Percentiles rank a stretch among this genome's conserved stretches.
Conservation (phyloP, 2,329 filamentous ascomycete species). For the Ophiostoma sp. region DNA sequence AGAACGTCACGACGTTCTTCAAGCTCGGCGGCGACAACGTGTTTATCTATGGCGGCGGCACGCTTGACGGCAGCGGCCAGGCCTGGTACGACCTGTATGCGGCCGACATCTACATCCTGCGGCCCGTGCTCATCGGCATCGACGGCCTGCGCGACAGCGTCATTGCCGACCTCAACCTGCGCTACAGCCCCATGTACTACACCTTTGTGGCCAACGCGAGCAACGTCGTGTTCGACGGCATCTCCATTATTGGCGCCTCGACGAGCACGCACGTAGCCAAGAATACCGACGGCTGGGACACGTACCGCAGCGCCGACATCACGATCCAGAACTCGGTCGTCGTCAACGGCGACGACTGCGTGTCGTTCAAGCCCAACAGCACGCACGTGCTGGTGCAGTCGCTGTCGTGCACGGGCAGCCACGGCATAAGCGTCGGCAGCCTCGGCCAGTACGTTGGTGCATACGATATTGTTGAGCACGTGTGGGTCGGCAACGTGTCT, state of each 20-base stretch:
- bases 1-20: conserved; percentile 63
- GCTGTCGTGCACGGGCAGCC: conserved; percentile 55
- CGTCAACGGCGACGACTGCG: conserved; percentile 61
- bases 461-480: conserved; percentile 54
- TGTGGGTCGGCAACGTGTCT: conserved; percentile 45
- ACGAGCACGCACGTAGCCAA: conserved; percentile 49
- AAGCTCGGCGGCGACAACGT: conserved; percentile 61
- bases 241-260: conserved; percentile 53
- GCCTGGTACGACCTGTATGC: conserved; percentile 61
- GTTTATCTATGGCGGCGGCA: conserved; percentile 54
- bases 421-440: conserved; percentile 57
- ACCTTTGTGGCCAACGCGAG: conserved; percentile 56
- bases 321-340: conserved; percentile 60
- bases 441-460: conserved; percentile 54
- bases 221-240: conserved; percentile 56
- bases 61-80: conserved; percentile 57
- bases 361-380: conserved; percentile 59
- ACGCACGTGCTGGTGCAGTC: conserved; percentile 55
- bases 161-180: conserved; percentile 52
- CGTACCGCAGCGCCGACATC: conserved; percentile 54
- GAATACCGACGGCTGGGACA: conserved; percentile 61
- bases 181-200: conserved; percentile 54
- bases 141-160: conserved; percentile 52
- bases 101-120: conserved; percentile 49
- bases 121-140: conserved; percentile 56